These are phyloP conservation scores for Russula foetens DNA, from an alignment of 768 basidiomycete species.

Conservation along the genomic window DNA sequence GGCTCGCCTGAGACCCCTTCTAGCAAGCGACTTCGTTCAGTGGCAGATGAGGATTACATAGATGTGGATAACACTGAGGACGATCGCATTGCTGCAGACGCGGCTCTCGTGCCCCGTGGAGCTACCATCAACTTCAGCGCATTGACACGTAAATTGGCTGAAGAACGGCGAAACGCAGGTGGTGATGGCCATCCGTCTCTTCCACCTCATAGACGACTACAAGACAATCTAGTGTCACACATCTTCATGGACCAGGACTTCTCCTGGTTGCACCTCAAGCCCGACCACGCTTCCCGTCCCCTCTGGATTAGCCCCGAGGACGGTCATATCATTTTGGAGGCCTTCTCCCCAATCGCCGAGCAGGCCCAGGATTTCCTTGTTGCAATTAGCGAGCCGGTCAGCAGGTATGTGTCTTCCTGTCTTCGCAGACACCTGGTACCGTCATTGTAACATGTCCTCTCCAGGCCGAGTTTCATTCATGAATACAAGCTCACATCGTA, in stretches of 20 bases:
- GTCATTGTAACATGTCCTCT: slow-evolving; percentile 22
- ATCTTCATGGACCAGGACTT: slow-evolving; percentile 85
- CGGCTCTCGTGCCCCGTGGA: slow-evolving; percentile 49
- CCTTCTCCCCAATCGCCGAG: slow-evolving; percentile 94
- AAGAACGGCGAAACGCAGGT: slow-evolving; percentile 41
- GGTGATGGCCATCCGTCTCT: slow-evolving; percentile 42
- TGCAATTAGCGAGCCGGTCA: slow-evolving; percentile 97
- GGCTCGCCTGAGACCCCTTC: slow-evolving; percentile 25
- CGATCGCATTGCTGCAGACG: slow-evolving; percentile 35
- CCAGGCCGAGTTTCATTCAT: slow-evolving; percentile 93
- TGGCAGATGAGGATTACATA: slow-evolving; percentile 49
- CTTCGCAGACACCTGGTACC: slow-evolving; percentile 23
- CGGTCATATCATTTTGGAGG: slow-evolving; percentile 91
- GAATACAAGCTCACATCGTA: slow-evolving; percentile 99
- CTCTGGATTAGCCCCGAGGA: slow-evolving; percentile 95
- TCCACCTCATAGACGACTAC: slow-evolving; percentile 60
- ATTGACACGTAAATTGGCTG: slow-evolving; percentile 68
- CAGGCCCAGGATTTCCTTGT: slow-evolving; percentile 98
- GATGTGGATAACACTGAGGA: slow-evolving; percentile 50
- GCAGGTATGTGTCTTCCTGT: slow-evolving; percentile 92
- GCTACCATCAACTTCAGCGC: slow-evolving; percentile 87
- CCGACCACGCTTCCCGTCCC: slow-evolving; percentile 86
- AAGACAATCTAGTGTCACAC: slow-evolving; percentile 69
- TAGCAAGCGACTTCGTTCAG: slow-evolving; percentile 35
- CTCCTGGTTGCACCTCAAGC: slow-evolving; percentile 78